A percentile compares a stretch with the other conserved stretches of the same genome.
Conservation (phyloP, 1,139 yeast species). For the Candida glucosophila region DNA sequence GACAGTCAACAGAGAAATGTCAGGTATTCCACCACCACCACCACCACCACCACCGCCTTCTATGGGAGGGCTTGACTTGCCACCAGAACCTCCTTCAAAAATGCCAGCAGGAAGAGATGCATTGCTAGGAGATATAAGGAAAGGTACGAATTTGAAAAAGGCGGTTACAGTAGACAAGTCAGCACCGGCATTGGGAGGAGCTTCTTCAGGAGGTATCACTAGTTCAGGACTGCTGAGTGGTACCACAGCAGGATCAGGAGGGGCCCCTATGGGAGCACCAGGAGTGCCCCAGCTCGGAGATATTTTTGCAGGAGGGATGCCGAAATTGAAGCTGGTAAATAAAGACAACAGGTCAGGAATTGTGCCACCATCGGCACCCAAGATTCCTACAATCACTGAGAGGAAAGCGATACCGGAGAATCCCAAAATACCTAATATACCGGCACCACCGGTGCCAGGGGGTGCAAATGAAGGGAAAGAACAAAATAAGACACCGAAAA, state of each 20-base stretch:
- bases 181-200: slow-evolving; percentile 31
- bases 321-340: slow-evolving; percentile 54
- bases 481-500: slow-evolving; percentile 15
- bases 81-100: slow-evolving; percentile 24
- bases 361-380: slow-evolving; percentile 33
- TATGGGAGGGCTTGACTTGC: slow-evolving; percentile 9
- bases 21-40: slow-evolving; percentile 24
- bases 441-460: slow-evolving; percentile 3
- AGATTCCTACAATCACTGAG: slow-evolving; percentile 19
- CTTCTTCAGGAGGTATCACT: slow-evolving; percentile 9
- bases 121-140: slow-evolving; percentile 75
- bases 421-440: slow-evolving; percentile 3
- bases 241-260: slow-evolving; percentile 7
- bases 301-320: slow-evolving; percentile 80
- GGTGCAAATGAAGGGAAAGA: slow-evolving; percentile 2
- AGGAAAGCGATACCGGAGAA: too few species aligned
- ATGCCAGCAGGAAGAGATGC: slow-evolving; percentile 60
- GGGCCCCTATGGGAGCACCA: slow-evolving; percentile 10
- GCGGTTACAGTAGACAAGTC: slow-evolving; percentile 47
- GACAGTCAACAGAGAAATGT: slow-evolving; percentile 8
- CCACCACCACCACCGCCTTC: slow-evolving; percentile 19
- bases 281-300: slow-evolving; percentile 63
- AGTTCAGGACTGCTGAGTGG: slow-evolving; percentile 7
- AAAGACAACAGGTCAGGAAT: slow-evolving; percentile 35
- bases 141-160: slow-evolving; percentile 68